Percentiles rank a stretch among this genome's conserved stretches.
These are phyloP conservation scores for Acanthamoeba royreba DNA, from an alignment of 208 protist genomes.

Conservation along the genomic window DNA sequence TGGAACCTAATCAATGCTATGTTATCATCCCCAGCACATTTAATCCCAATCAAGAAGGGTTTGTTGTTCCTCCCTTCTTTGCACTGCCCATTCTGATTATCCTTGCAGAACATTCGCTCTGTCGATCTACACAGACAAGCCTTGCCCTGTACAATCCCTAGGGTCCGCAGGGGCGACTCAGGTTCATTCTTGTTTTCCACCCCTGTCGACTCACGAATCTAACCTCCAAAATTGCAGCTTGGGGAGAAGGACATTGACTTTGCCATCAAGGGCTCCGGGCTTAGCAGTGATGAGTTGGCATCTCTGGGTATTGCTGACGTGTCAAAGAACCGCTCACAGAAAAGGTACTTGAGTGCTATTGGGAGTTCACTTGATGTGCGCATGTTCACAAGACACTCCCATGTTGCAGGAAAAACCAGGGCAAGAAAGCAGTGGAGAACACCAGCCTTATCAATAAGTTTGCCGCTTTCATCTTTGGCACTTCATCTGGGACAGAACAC, in stretches of 20 bases:
- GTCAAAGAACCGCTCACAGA: not conserved
- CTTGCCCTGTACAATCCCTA: not conserved
- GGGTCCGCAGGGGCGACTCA: not conserved
- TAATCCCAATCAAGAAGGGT: not conserved
- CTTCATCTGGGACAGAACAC: too few species aligned
- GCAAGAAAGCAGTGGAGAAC: not conserved
- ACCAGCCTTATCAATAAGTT: not conserved
- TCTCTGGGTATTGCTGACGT: not conserved
- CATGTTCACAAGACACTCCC: too few species aligned
- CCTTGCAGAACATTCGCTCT: not conserved
- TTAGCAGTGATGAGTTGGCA: not conserved
- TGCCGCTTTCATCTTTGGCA: not conserved
- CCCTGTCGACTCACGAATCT: too few species aligned
- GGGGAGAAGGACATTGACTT: not conserved
- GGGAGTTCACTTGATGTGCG: too few species aligned
- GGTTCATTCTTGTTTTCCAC: too few species aligned
- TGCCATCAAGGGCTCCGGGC: not conserved
- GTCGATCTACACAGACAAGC: not conserved
- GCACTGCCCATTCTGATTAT: too few species aligned
- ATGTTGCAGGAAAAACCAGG: not conserved
- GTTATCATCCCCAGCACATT: not conserved
- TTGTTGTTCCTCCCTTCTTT: not conserved
- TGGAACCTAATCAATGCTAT: not conserved
- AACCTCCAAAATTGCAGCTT: too few species aligned
- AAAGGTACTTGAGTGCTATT: too few species aligned